Evolutionary conservation across 305 asterid species (phyloP).

Genomic region (Fraxinus angustifolia): DNA sequence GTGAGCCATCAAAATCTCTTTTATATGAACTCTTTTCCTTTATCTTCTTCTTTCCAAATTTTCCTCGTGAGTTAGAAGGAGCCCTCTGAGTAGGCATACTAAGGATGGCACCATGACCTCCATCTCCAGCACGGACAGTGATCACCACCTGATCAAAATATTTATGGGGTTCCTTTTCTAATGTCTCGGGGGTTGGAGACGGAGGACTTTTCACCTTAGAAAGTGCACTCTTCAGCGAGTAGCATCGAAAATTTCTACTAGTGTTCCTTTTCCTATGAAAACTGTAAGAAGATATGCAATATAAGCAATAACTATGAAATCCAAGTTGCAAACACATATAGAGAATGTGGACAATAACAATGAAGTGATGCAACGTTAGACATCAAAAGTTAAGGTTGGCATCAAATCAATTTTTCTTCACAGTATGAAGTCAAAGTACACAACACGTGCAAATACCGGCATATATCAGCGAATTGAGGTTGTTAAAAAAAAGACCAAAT

Average conservation of each 20-base stretch:
- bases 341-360: not conserved
- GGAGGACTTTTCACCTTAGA: slow-evolving; percentile 31
- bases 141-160: slow-evolving; percentile 50
- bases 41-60: slow-evolving; percentile 29
- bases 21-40: slow-evolving; percentile 44
- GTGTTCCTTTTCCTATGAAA: slow-evolving; percentile 5
- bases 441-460: not conserved
- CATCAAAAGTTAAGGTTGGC: not conserved
- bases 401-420: no score
- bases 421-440: not conserved
- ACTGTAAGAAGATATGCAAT: slow-evolving; percentile 3
- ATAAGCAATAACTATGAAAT: not conserved
- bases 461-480: not conserved
- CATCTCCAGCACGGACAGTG: slow-evolving; percentile 53
- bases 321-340: not conserved
- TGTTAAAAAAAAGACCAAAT: not conserved
- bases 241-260: slow-evolving; percentile 4
- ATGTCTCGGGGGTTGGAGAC: slow-evolving; percentile 29
- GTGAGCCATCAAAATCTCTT: slow-evolving; percentile 87
- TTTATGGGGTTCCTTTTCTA: slow-evolving; percentile 43
- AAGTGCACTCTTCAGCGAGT: slow-evolving; percentile 28
- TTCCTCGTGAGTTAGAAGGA: slow-evolving; percentile 33
- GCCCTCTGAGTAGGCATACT: slow-evolving; percentile 31
- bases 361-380: not conserved
- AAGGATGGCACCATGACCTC: slow-evolving; percentile 48